Percentiles rank a stretch among this genome's conserved stretches.
Evolutionary conservation across 2,329 filamentous ascomycete species (phyloP).

Genomic region (Calonectria crousiana): DNA sequence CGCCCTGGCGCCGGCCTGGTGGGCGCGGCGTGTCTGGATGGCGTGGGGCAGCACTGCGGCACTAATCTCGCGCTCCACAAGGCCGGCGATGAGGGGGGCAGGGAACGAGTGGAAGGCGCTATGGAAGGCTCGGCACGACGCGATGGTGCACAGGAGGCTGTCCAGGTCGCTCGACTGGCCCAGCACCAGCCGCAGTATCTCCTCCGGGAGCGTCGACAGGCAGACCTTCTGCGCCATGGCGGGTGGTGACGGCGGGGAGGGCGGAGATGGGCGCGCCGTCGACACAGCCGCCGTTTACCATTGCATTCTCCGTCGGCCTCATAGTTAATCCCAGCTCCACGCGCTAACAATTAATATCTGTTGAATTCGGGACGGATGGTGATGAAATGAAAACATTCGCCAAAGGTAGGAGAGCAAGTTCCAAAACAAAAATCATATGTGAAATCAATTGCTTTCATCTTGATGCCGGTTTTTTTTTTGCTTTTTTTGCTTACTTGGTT

Average conservation of each 20-base stretch:
- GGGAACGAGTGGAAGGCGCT: background rate
- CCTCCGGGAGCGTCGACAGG: background rate
- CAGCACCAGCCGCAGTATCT: background rate
- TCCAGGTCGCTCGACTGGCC: background rate
- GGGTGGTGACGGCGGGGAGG: background rate
- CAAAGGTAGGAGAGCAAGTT: background rate
- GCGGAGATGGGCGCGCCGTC: background rate
- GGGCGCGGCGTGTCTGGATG: background rate
- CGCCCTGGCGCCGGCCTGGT: background rate
- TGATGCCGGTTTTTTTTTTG: background rate
- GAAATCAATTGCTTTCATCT: background rate
- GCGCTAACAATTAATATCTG: background rate
- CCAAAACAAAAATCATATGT: background rate
- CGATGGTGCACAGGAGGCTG: background rate
- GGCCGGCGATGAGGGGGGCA: background rate
- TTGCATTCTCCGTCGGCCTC: background rate
- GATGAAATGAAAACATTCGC: background rate
- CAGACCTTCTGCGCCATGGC: background rate
- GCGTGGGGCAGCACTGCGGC: background rate
- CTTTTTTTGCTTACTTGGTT: background rate
- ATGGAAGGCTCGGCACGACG: background rate
- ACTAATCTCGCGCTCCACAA: conserved; percentile 1
- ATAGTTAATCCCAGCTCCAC: background rate
- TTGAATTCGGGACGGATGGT: background rate
- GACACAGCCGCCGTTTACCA: background rate